Evolutionary conservation across 768 basidiomycete genomes (phyloP).

Genomic region (Xanthoconium purpureum): DNA sequence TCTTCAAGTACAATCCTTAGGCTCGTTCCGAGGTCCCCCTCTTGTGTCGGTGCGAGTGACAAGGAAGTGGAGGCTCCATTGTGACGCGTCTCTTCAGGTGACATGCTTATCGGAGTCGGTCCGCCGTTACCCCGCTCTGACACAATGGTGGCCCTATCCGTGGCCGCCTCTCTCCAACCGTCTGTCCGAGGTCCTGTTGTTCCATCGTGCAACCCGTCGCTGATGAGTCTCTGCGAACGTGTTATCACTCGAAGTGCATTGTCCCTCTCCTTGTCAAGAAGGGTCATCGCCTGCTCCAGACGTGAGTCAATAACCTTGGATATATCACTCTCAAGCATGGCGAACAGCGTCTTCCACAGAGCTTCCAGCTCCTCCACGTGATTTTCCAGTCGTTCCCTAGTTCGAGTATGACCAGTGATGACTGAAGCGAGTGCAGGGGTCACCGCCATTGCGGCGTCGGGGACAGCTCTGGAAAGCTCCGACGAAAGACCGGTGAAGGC

Average conservation of each 20-base stretch:
- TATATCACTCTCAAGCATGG: conserved; percentile 40
- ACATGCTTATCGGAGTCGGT: background rate
- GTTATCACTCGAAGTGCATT: conserved; percentile 17
- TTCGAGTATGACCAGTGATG: conserved; percentile 40
- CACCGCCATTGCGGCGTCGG: conserved; percentile 40
- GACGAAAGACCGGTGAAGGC: conserved; percentile 50
- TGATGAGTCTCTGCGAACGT: conserved; percentile 16
- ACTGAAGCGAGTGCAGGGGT: conserved; percentile 47
- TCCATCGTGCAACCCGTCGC: conserved; percentile 6
- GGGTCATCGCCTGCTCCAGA: conserved; percentile 33
- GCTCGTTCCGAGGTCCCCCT: conserved; percentile 21
- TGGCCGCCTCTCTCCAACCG: conserved; percentile 6
- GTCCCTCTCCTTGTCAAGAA: conserved; percentile 33
- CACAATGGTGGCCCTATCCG: conserved; percentile 11
- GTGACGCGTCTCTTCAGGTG: conserved; percentile 14
- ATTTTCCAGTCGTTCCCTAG: conserved; percentile 40
- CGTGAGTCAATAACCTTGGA: conserved; percentile 34
- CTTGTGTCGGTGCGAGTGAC: conserved; percentile 14
- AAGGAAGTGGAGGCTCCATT: conserved; percentile 9
- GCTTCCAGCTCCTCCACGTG: conserved; percentile 39
- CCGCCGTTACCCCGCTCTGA: conserved; percentile 17
- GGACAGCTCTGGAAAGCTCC: conserved; percentile 44
- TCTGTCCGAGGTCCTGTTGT: conserved; percentile 9
- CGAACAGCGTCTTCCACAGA: conserved; percentile 48
- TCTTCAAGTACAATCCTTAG: conserved; percentile 38